These are phyloP conservation scores for Glarea lozoyensis DNA, from an alignment of 495 filamentous ascomycete genomes.

Conservation along the genomic window DNA sequence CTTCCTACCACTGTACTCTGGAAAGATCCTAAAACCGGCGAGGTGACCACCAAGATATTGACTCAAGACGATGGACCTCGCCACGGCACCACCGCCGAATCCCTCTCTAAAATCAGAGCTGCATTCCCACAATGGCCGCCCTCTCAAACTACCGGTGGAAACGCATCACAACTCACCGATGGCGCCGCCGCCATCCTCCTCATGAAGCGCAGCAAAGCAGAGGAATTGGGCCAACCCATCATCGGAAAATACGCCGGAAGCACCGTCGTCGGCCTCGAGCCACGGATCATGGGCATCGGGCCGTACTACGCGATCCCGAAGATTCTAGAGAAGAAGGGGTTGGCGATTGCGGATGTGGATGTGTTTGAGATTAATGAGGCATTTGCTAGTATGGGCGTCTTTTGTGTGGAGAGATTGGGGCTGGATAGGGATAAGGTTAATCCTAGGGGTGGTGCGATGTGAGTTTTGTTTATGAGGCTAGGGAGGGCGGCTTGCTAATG, in stretches of 20 bases:
- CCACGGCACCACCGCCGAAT: conserved; percentile 77
- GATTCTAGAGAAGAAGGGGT: conserved; percentile 67
- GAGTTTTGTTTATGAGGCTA: conserved; percentile 19
- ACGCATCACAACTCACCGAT: conserved; percentile 90
- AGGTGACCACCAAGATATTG: conserved; percentile 63
- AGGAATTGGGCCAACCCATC: conserved; percentile 80
- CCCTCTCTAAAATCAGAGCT: conserved; percentile 71
- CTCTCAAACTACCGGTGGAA: conserved; percentile 81
- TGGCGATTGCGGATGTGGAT: conserved; percentile 73
- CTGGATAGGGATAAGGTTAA: conserved; percentile 82
- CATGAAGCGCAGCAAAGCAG: conserved; percentile 86
- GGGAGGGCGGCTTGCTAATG: neutral
- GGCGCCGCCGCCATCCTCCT: conserved; percentile 82
- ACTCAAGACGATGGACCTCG: conserved; percentile 82
- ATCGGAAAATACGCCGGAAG: conserved; percentile 88
- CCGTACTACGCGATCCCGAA: conserved; percentile 91
- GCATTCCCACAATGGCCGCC: conserved; percentile 74
- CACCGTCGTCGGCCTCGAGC: conserved; percentile 80
- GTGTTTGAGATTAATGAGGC: conserved; percentile 96
- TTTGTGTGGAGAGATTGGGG: conserved; percentile 70
- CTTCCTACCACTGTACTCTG: conserved; percentile 69
- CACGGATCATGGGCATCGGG: conserved; percentile 95
- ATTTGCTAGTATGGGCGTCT: conserved; percentile 93
- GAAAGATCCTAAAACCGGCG: conserved; percentile 74
- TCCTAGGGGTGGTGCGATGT: conserved; percentile 67